Evolutionary conservation across 164 flowering plant species (phyloP), one percentile per base, ranked within the genome.

Genomic region (Tetracentron sinense): DNA sequence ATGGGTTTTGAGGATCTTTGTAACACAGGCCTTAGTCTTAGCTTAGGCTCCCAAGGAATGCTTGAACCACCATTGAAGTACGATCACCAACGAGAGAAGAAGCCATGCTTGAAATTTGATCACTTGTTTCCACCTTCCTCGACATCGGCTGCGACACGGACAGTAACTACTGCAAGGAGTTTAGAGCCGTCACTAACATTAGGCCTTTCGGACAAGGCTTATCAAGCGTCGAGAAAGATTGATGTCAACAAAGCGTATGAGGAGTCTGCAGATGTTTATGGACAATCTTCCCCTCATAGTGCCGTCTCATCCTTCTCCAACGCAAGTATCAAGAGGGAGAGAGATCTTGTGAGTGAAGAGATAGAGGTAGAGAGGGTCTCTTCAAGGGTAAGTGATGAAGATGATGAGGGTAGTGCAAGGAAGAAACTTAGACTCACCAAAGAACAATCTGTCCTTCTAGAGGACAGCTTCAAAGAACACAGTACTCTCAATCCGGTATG

Each of bases 371-470:
- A 75, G 63, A 73, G 69, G 53, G 68, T 67, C 30, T 79, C 78
- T 23, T 79, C 77, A 0, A 78, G 86, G 54, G 75, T 66, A 6
- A 83, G 87, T 54, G 92, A 87, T 46, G 97, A 87, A 72, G 96
- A 85, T 52, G 94, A 84, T 46, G 90, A 79, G 57, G 88, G 82
- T 6, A n/a, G n/a, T 59, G 78, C 75, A 0, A 78, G 88, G 62
- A 85, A 83, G 73, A 85, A 85, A 55, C 88, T 85, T n/a, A 65
- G 90, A 65, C 86, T 85, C 62, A 85, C 77, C 54, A 85, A 33
- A 8, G 38, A 33, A 4, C 38, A 33, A 33, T 33, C 38, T 33
- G 38, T 8, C 38, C 38, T 33, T 33, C 8, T 33, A 33, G 38
- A 33, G 38, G 38, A 33, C 38, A 33, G 38, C 38, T 33, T 33